phyloP scores from a whole-genome alignment of 164 flowering plant species.

The Cinnamomum chago region DNA sequence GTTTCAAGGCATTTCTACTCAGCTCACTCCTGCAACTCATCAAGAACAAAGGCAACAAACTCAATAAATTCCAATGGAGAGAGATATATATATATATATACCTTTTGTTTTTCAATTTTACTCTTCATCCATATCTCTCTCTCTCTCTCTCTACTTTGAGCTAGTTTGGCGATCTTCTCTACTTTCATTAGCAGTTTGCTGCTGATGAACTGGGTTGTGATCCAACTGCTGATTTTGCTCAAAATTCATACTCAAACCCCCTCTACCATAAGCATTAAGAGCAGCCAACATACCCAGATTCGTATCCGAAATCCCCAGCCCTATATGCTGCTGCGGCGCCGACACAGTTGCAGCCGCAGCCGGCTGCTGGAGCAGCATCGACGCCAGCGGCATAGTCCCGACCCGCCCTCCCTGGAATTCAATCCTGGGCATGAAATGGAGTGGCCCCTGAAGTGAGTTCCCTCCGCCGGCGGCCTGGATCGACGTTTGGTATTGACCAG shows the following conservation, averaged over 20 bases:
- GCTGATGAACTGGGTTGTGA: slow-evolving; percentile 33
- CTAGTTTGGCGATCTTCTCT: slow-evolving; percentile 52
- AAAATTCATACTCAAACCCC: slow-evolving; percentile 38
- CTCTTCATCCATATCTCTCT: no score
- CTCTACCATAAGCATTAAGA: slow-evolving; percentile 53
- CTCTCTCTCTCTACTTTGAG: slow-evolving; percentile 30
- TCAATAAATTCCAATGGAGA: background rate
- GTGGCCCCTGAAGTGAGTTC: slow-evolving; percentile 42
- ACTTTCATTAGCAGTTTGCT: slow-evolving; percentile 37
- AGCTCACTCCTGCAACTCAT: background rate
- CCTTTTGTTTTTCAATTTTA: background rate
- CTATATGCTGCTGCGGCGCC: slow-evolving; percentile 44
- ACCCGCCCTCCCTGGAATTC: slow-evolving; percentile 45
- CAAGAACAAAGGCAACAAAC: background rate
- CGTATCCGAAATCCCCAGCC: slow-evolving; percentile 54
- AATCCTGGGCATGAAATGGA: slow-evolving; percentile 57
- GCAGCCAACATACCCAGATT: slow-evolving; percentile 82
- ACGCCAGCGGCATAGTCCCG: slow-evolving; percentile 47
- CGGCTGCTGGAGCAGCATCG: slow-evolving; percentile 43
- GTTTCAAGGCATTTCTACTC: no score
- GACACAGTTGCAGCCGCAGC: slow-evolving; percentile 9
- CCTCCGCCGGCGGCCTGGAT: slow-evolving; percentile 14
- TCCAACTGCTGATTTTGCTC: slow-evolving; percentile 44
- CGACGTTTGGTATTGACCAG: slow-evolving; percentile 23
- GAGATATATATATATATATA: background rate